Base-by-base conservation (phyloP, 441 rosid genomes). In the Adansonia gregorii region DNA sequence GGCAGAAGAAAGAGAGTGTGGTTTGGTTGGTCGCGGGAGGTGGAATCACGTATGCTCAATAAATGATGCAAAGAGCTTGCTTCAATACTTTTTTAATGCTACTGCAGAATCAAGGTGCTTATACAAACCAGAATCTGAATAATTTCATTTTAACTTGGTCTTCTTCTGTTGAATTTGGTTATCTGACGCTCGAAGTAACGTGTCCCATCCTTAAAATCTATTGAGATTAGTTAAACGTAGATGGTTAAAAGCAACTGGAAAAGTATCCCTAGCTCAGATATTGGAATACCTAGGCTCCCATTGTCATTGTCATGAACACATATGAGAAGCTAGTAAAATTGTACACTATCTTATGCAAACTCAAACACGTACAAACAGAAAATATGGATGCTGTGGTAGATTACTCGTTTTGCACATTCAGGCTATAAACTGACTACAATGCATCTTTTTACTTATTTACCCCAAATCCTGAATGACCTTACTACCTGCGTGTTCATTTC, bases 1-100 rank as follows among this genome's bases (percentile, higher is more conserved):
- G 82, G 92, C 92, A 84, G 91, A 89, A 84, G 91, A 88, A 80
- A 86, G 82, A 77, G 95, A 89, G 81, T 88, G 85, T 67, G 83
- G 82, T 70, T 72, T 87, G 71, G 80, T 81, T 76, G 86, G 78
- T 66, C 89, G 89, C 78, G 85, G 91, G 67, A 85, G 89, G 39
- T 91, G 93, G 95, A 91, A 87, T 68, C 85, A 82, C 60, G 49
- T 89, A 74, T 88, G 86, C 55, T 86, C 89, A 19, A 82, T 91
- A 85, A 87, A 79, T 74, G 91, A 91, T 74, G 93, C 95, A 68
- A 89, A 89, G 84, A 86, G 59, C 84, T 80, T 91, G 86, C 92
- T 91, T 87, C 95, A 89, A 68, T 78, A 84, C 78, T 78, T 88
- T 82, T 88, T 88, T 63, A 86, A 84, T 79, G 84, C 86, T 77